Percentiles rank a stretch among this genome's conserved stretches.
Evolutionary conservation across 139 green algal species (phyloP).

Genomic region (Micractinium conductrix): DNA sequence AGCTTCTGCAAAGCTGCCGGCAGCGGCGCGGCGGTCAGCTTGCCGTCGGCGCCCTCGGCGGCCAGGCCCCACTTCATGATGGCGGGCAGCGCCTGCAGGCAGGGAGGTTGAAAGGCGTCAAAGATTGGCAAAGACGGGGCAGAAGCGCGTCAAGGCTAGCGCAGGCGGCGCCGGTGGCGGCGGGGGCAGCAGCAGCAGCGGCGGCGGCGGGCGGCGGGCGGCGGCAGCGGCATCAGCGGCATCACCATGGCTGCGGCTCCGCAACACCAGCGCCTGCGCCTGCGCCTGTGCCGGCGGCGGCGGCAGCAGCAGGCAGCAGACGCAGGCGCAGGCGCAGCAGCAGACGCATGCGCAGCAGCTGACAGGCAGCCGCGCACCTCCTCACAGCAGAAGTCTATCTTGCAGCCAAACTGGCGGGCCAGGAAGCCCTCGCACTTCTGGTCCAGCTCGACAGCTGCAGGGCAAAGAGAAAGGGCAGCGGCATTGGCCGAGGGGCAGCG

Average conservation of each 20-base stretch:
- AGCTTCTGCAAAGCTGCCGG: constrained; percentile 1
- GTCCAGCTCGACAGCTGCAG: constrained; percentile 47
- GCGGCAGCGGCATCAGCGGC: not conserved
- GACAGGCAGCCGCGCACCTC: not conserved
- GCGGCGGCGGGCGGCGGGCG: not conserved
- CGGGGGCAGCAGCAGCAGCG: not conserved
- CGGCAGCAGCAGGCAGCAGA: not conserved
- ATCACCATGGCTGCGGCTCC: too few relatives aligned
- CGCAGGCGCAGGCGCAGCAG: not conserved
- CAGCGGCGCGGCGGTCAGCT: constrained; percentile 10
- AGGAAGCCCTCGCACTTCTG: constrained; percentile 54
- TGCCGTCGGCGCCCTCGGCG: not conserved
- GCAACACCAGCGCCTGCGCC: too few relatives aligned
- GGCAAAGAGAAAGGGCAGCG: too few relatives aligned
- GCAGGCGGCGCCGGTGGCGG: too few relatives aligned
- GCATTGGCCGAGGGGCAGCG: too few relatives aligned
- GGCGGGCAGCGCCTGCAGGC: constrained; percentile 45
- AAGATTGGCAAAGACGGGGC: too few relatives aligned
- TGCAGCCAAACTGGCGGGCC: constrained; percentile 47
- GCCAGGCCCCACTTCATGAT: constrained; percentile 60
- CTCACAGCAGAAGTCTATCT: constrained; percentile 66
- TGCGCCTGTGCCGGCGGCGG: too few relatives aligned
- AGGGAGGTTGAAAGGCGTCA: not conserved
- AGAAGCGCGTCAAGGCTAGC: too few relatives aligned
- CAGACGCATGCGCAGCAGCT: not conserved